Base-by-base conservation (phyloP, 192 early-diverging fungal genomes). In the Umbelopsis ramanniana region DNA sequence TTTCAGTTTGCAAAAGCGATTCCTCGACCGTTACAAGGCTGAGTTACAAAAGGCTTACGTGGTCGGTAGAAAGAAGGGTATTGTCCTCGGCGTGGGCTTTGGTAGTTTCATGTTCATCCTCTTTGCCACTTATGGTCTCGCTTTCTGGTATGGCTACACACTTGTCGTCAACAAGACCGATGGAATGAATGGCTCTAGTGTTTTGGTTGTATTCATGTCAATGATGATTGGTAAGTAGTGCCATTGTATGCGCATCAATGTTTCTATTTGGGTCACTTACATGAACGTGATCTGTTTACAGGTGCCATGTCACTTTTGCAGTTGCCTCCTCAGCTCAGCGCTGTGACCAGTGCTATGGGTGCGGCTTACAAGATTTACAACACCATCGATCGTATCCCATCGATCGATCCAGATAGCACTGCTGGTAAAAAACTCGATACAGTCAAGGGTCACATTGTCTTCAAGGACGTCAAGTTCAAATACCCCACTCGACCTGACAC, bases 401-500 rank as follows among this genome's bases (percentile, higher is more conserved):
- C 79, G 0, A 96, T 98, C 67, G 89, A 97, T 76, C 67, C 92
- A 0, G 72, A 68, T 48, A 67, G 60, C 35, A 71, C 75, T 23
- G 73, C 69, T 14, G 88, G 88, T 33, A 29, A 78, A 5, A 74
- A 79, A 29, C 78, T 86, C 0, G 79, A 85, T 0, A 78, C 66
- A 3, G 72, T 92, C 19, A 29, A 74, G n/a, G 93, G 93, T n/a
- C 73, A 84, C 6, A 94, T 95, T 47, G 89, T 89, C 70, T 86
- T 98, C 57, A 73, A 74, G 33, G 85, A 92, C 57, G 88, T 96
- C 12, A 74, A 79, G 26, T 98, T 98, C 78, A 69, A 82, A 54
- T 98, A 98, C 68, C 96, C 95, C 19, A 84, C 90, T n/a, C 89
- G 93, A 4, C 89, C 90, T 0, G 94, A 95, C 47, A 90, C 96